Base-by-base conservation (phyloP, 106 monocot species). In the Gastrodia elata region DNA sequence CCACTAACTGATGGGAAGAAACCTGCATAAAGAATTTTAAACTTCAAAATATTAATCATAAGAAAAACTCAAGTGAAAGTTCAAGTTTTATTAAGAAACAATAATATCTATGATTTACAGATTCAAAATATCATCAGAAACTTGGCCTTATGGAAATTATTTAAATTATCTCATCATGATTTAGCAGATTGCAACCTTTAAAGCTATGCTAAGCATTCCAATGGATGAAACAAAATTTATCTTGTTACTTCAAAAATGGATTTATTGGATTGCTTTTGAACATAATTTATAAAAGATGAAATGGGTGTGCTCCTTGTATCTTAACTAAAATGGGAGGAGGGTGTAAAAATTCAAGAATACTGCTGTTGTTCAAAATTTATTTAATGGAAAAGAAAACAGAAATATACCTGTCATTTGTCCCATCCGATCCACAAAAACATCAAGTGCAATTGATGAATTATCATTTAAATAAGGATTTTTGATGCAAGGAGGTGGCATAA, bases 401-500 rank as follows among this genome's bases (percentile, higher is more conserved):
- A 25, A 18, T 40, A 38, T 24, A 96, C 96, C 95, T 81, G 73
- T 38, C 14, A 56, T 64, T 82, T 84, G 93, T 56, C 56, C 81
- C 68, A 78, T 88, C 73, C 90, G 82, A 52, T 86, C 85, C 52
- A 73, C 73, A 64, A 88, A 93, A 38, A 82, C 44, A 83, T 83
- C 86, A 41, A 86, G 55, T 79, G 81, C 79, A 38, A 76, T 75
- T 16, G 75, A 41, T 46, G 85, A 74, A 71, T 59, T 57, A 9
- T 27, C 69, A 58, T 79, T 82, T 27, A 86, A 59, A 80, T 93
- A 97, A 27, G 97, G 97, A 80, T 97, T 97, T 71, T 84, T 93
- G 58, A 97, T 85, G 81, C 97, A 97, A 15, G 93, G 93, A 57
- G 97, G 97, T 30, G 97, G 93, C 86, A 90, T 90, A 58, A 91